A percentile compares a stretch with the other conserved stretches of the same genome.
Evolutionary conservation across 148 eudicot genomes (phyloP).

Genomic region (Persicaria tinctoria): DNA sequence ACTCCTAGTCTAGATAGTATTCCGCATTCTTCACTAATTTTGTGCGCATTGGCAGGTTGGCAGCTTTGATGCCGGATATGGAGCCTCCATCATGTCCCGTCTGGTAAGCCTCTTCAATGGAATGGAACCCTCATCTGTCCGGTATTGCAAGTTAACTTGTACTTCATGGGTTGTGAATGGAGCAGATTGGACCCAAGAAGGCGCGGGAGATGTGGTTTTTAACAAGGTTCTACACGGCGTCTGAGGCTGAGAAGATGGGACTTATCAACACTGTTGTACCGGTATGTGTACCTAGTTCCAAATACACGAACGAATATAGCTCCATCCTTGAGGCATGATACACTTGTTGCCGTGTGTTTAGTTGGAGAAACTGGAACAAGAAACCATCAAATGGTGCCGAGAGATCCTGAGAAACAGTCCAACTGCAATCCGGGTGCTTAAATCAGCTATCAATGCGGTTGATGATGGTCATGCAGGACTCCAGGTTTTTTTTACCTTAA

Average conservation of each 20-base stretch:
- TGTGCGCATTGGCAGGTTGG: constrained; percentile 52
- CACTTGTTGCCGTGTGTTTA: constrained; percentile 14
- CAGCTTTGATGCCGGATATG: constrained; percentile 98
- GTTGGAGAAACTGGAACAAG: constrained; percentile 79
- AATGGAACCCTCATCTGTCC: background rate
- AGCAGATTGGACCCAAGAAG: constrained; percentile 86
- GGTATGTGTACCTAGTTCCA: constrained; percentile 31
- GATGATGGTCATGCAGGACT: constrained; percentile 99
- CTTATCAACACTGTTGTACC: constrained; percentile 92
- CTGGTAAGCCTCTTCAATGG: constrained; percentile 44
- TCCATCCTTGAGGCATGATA: background rate
- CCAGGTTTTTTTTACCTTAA: constrained; percentile 37
- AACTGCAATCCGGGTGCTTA: constrained; percentile 79
- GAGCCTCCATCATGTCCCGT: constrained; percentile 92
- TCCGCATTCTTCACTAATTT: background rate
- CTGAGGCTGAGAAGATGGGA: constrained; percentile 91
- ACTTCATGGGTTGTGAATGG: background rate
- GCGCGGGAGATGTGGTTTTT: constrained; percentile 98
- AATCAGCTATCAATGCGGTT: constrained; percentile 82
- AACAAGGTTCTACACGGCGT: constrained; percentile 76
- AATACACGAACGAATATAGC: no score
- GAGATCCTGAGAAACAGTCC: constrained; percentile 90
- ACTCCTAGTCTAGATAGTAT: no score
- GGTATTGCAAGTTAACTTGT: background rate
- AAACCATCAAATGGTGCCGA: constrained; percentile 91